Conservation (phyloP, 805 yeast species). For the Suhomyces kilbournensis region DNA sequence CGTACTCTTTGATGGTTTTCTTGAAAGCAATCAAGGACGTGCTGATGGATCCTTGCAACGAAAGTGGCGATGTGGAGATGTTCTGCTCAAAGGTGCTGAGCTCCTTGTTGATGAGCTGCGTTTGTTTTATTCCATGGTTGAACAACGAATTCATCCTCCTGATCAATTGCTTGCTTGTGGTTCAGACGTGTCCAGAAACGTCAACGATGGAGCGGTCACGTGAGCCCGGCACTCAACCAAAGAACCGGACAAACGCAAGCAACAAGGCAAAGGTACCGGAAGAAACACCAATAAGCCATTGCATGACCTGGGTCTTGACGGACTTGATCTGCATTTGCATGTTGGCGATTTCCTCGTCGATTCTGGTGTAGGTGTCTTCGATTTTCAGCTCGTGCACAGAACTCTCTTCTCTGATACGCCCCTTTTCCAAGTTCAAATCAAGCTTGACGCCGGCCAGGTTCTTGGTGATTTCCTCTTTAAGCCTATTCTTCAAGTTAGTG, state of each 20-base stretch:
- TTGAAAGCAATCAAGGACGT: constrained; percentile 73
- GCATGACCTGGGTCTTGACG: constrained; percentile 95
- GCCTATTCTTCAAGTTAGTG: constrained; percentile 78
- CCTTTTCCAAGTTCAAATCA: constrained; percentile 90
- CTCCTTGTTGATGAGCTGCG: constrained; percentile 68
- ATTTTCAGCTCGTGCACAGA: constrained; percentile 90
- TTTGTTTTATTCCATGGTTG: constrained; percentile 87
- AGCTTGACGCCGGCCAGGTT: constrained; percentile 86
- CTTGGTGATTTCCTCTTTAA: constrained; percentile 89
- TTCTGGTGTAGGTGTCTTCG: constrained; percentile 90
- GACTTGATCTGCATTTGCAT: constrained; percentile 94
- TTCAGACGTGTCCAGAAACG: not conserved
- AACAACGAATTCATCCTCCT: constrained; percentile 66
- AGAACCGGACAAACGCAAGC: constrained; percentile 82
- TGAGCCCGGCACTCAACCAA: constrained; percentile 41
- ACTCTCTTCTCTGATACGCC: constrained; percentile 90
- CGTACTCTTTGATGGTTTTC: constrained; percentile 72
- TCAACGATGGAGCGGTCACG: not conserved
- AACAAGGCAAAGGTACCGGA: constrained; percentile 97
- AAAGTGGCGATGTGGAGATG: constrained; percentile 66
- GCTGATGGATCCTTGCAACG: constrained; percentile 74
- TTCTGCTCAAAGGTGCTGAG: constrained; percentile 62
- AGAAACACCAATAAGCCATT: constrained; percentile 97
- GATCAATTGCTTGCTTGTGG: not conserved
- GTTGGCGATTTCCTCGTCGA: constrained; percentile 92